These are phyloP conservation scores for Decorospora gaudefroyi DNA, from an alignment of 2,329 filamentous ascomycete genomes.

Conservation along the genomic window DNA sequence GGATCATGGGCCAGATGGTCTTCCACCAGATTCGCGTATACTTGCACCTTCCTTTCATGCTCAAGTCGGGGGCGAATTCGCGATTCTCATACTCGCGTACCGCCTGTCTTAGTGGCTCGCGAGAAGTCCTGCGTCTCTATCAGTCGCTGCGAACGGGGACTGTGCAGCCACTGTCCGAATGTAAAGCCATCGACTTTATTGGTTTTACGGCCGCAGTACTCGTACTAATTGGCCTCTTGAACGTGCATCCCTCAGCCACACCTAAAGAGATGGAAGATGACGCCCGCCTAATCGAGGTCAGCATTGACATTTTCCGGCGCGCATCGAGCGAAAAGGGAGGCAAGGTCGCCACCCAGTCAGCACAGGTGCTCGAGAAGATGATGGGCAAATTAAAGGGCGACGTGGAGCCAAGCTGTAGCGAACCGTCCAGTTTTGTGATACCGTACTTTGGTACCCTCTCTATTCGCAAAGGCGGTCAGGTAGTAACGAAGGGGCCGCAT, in stretches of 20 bases:
- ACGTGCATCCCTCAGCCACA: slow-evolving; percentile 32
- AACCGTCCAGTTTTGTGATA: slow-evolving; percentile 42
- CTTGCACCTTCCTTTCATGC: slow-evolving; percentile 54
- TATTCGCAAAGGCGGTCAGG: slow-evolving; percentile 38
- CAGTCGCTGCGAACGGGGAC: slow-evolving; percentile 44
- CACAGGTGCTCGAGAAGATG: slow-evolving; percentile 48
- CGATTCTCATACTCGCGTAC: slow-evolving; percentile 48
- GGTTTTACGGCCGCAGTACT: slow-evolving; percentile 54
- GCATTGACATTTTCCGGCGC: slow-evolving; percentile 50
- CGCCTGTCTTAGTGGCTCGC: slow-evolving; percentile 49
- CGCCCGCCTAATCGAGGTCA: slow-evolving; percentile 46
- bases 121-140: slow-evolving; percentile 50
- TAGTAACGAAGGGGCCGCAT: slow-evolving; percentile 9
- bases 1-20: slow-evolving; percentile 50
- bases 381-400: slow-evolving; percentile 35
- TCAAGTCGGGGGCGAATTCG: slow-evolving; percentile 45
- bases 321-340: slow-evolving; percentile 50
- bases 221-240: slow-evolving; percentile 51
- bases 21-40: slow-evolving; percentile 54
- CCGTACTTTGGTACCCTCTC: slow-evolving; percentile 52
- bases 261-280: slow-evolving; percentile 44
- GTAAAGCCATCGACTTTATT: slow-evolving; percentile 54
- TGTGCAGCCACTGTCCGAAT: slow-evolving; percentile 50
- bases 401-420: slow-evolving; percentile 16
- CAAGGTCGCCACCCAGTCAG: slow-evolving; percentile 48